Evolutionary conservation across 1,284 basidiomycete species (phyloP), one percentile per base, ranked within the genome.

Genomic region (Kwoniella shivajii): DNA sequence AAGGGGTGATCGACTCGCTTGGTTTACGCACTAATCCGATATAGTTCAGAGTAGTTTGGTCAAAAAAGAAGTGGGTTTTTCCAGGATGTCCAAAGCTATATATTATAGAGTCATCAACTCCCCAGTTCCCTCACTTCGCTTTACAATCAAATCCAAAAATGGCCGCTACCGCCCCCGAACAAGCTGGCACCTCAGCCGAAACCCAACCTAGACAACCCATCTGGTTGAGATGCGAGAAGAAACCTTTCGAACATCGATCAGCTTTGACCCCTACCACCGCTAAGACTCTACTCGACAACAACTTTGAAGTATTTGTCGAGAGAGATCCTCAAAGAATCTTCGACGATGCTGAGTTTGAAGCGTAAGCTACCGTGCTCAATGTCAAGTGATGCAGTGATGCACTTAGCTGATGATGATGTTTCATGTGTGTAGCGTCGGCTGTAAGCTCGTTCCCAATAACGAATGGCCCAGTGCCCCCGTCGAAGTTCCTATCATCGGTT

Each of bases 221-320:
- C 68, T 95, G 92, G 92, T 84, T 97, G 42, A 88, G 93, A 67
- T 94, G 92, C 80, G 93, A 97, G 82, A 95, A 88, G 77, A 97
- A 96, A 79, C 85, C 86, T 64, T 92, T 93, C 67, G 96, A 99
- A 80, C 87, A 88, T 63, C 89, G 95, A 57, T 88, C 93, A 37
- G 95, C 95, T 14, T 83, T 99, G 66, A 96, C 94, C 14, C 95
- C 95, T 2, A 88, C 90, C 22, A 96, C 92, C 1, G 87, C 93
- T 66, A 93, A 90, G 80, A 84, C 84, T 65, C 85, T 99, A 62
- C 87, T 99, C 77, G 88, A 92, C 71, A 86, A 87, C 44, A 93
- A 93, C 49, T 98, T 98, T 80, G 84, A 90, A 53, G 88, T 99
- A 74, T 86, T 82, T 59, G 94, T 99, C 59, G 95, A 99, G 80